These are phyloP conservation scores for Osmanthus fragrans DNA, from an alignment of 257 asterid species.

Conservation along the genomic window DNA sequence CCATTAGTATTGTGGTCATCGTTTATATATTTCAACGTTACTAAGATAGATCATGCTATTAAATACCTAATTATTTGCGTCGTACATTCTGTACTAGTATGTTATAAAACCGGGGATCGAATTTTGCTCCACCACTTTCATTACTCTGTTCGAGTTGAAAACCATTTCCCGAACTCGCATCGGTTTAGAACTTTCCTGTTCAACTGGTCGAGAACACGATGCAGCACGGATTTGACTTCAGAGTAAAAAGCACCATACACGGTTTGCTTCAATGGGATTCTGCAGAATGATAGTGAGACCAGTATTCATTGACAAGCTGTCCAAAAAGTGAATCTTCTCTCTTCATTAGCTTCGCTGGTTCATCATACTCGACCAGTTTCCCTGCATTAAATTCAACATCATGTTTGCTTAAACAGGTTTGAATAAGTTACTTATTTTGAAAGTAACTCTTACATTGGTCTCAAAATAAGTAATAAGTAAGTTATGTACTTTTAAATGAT, in stretches of 20 bases:
- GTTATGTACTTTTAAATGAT: neutral
- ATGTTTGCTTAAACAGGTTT: neutral
- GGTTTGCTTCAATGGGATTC: constrained; percentile 34
- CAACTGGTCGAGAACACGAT: neutral
- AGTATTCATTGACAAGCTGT: constrained; percentile 18
- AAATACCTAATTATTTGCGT: too few species aligned
- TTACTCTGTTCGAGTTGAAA: neutral
- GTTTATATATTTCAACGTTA: too few species aligned
- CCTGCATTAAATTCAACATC: neutral
- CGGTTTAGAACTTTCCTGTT: neutral
- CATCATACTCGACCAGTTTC: constrained; percentile 1
- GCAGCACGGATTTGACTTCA: neutral
- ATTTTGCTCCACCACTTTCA: neutral
- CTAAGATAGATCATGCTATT: too few species aligned
- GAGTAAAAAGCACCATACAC: neutral
- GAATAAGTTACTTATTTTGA: neutral
- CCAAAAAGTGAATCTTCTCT: constrained; percentile 5
- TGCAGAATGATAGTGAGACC: constrained; percentile 70
- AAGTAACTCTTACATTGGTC: neutral
- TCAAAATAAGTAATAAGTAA: neutral
- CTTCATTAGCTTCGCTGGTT: neutral
- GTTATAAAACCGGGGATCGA: too few species aligned
- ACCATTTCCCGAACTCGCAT: neutral
- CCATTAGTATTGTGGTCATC: too few species aligned
- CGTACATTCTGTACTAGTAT: too few species aligned